These are phyloP conservation scores for Pseudopyrenochaeta lycopersici DNA, from an alignment of 2,329 filamentous ascomycete species.

Conservation along the genomic window DNA sequence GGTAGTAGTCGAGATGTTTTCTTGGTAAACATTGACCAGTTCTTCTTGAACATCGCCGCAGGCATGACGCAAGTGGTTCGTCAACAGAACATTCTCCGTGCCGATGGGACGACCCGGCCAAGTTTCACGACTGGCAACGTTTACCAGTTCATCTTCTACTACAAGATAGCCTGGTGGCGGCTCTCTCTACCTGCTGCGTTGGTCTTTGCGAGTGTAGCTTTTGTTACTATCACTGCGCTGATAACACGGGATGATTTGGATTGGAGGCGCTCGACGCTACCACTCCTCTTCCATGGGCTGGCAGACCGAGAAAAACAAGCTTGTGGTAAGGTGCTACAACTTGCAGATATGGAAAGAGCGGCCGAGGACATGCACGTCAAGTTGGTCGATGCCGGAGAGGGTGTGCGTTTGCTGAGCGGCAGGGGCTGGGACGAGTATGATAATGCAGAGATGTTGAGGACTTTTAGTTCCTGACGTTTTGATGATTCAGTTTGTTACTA, in stretches of 20 bases:
- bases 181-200: constrained; percentile 1
- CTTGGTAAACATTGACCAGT: too few species aligned
- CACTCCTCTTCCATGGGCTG: constrained; percentile 9
- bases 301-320: neutral
- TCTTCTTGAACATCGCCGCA: too few species aligned
- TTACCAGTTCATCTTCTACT: constrained; percentile 1
- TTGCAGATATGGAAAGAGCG: neutral
- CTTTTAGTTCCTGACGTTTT: too few species aligned
- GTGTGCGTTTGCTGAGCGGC: too few species aligned
- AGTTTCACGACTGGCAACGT: neutral
- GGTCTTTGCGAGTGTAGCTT: neutral
- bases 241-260: neutral
- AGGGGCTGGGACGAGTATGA: too few species aligned
- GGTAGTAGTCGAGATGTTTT: too few species aligned
- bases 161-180: constrained; percentile 2
- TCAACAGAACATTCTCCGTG: too few species aligned
- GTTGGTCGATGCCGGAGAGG: neutral
- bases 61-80: too few species aligned
- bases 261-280: constrained; percentile 7
- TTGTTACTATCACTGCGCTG: constrained; percentile 3
- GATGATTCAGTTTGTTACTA: too few species aligned
- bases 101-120: neutral
- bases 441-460: too few species aligned
- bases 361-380: neutral
- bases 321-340: neutral